Conservation (phyloP, 805 yeast species). For the Geotrichum ghanense region DNA sequence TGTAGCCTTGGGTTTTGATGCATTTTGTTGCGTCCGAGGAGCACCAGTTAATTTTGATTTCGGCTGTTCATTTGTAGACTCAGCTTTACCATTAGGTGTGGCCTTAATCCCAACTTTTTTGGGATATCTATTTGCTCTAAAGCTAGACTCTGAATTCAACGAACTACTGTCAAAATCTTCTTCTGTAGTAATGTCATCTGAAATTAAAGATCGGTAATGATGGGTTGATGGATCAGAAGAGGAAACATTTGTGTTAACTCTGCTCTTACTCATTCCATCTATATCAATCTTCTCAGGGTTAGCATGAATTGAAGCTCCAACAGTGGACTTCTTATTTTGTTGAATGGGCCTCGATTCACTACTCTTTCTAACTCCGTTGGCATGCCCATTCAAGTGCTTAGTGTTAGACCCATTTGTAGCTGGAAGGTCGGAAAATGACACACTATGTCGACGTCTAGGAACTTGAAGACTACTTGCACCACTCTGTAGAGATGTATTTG, state of each 20-base stretch:
- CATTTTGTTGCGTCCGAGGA: no score
- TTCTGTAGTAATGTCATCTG: neutral
- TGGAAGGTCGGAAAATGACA: slow-evolving; percentile 5
- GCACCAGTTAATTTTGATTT: no score
- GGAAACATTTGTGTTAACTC: neutral
- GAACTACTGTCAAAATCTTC: slow-evolving; percentile 12
- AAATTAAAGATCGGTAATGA: neutral
- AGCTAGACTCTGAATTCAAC: slow-evolving; percentile 12
- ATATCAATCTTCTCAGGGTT: neutral
- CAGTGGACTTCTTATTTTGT: neutral
- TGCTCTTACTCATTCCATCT: neutral
- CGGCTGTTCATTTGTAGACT: no score
- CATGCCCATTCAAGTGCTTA: neutral
- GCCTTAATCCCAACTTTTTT: neutral
- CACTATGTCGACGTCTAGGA: slow-evolving; percentile 3
- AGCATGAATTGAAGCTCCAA: neutral
- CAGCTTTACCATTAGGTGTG: neutral
- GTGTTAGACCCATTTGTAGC: neutral
- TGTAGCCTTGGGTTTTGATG: neutral
- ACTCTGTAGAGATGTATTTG: slow-evolving; percentile 2
- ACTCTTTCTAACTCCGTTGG: neutral
- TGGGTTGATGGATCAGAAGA: neutral
- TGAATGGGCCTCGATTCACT: neutral
- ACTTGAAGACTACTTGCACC: neutral
- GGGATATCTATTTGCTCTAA: neutral